phyloP scores from a whole-genome alignment of 2,329 filamentous ascomycete genomes.

The Pezicula neosporulosa region DNA sequence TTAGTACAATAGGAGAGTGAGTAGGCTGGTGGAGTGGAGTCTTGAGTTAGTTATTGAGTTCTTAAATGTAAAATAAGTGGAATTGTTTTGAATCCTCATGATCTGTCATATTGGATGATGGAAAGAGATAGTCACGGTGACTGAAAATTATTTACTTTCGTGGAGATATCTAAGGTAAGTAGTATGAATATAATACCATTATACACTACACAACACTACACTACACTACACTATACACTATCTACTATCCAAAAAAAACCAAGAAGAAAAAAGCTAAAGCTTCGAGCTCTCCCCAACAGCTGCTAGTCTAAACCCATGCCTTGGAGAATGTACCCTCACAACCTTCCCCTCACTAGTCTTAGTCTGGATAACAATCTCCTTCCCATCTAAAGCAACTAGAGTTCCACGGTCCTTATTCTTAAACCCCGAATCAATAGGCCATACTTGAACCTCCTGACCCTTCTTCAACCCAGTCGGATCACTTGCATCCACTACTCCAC shows the following conservation, averaged over 20 bases:
- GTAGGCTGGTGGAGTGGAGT: too few relatives aligned
- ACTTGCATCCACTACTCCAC: conserved; percentile 38
- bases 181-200: too few relatives aligned
- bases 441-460: conserved; percentile 52
- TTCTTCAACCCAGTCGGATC: conserved; percentile 51
- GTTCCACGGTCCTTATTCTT: conserved; percentile 54
- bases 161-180: too few relatives aligned
- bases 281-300: conserved; percentile 1
- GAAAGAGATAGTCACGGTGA: too few relatives aligned
- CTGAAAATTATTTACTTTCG: too few relatives aligned
- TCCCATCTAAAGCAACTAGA: conserved; percentile 46
- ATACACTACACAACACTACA: too few relatives aligned
- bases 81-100: too few relatives aligned
- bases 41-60: too few relatives aligned
- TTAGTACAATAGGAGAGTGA: too few relatives aligned
- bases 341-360: conserved; percentile 34
- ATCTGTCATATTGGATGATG: too few relatives aligned
- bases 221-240: too few relatives aligned
- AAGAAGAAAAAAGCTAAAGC: background rate
- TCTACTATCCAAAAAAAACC: background rate
- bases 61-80: too few relatives aligned
- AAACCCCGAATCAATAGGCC: conserved; percentile 59
- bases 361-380: conserved; percentile 57
- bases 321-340: conserved; percentile 57
- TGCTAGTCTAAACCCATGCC: conserved; percentile 52